Percentiles rank a stretch among this genome's conserved stretches.
These are phyloP conservation scores for Candida ipomoeae DNA, from an alignment of 805 yeast species.

Conservation along the genomic window DNA sequence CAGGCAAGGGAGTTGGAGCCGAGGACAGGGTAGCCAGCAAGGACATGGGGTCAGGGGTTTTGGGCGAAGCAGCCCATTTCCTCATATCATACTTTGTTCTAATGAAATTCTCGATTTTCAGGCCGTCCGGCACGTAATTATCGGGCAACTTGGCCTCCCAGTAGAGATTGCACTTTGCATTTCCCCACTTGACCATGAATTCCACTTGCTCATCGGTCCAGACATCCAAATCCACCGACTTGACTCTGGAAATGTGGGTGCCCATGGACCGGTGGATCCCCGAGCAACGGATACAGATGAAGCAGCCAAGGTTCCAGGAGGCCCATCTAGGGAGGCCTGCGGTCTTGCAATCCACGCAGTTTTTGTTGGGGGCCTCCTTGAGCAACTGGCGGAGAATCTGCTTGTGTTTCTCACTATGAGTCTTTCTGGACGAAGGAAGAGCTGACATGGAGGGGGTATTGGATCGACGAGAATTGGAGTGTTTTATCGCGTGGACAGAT, in stretches of 20 bases:
- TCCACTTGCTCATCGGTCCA: conserved; percentile 94
- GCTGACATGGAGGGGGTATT: conserved; percentile 19
- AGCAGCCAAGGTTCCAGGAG: conserved; percentile 90
- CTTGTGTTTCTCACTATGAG: conserved; percentile 53
- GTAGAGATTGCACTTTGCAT: conserved; percentile 66
- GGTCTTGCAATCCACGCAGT: conserved; percentile 89
- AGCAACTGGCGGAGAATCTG: conserved; percentile 71
- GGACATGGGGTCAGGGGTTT: conserved; percentile 57
- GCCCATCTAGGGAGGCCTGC: conserved; percentile 97
- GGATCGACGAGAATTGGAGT: neutral
- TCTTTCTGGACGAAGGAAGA: conserved; percentile 41
- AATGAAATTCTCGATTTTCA: conserved; percentile 84
- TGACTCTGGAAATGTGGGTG: conserved; percentile 88
- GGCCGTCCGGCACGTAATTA: conserved; percentile 71
- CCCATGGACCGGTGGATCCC: conserved; percentile 96
- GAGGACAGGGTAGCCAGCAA: conserved; percentile 14
- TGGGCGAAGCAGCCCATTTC: conserved; percentile 69
- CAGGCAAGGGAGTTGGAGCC: neutral
- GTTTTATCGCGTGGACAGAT: conserved; percentile 4
- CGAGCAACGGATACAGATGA: conserved; percentile 90
- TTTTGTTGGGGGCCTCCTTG: conserved; percentile 69
- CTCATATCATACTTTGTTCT: conserved; percentile 87
- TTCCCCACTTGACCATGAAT: conserved; percentile 84
- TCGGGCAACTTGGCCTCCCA: conserved; percentile 83
- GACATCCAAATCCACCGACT: conserved; percentile 89